These are phyloP conservation scores for Lentinus tigrinus DNA, from an alignment of 768 basidiomycete species.

Conservation along the genomic window DNA sequence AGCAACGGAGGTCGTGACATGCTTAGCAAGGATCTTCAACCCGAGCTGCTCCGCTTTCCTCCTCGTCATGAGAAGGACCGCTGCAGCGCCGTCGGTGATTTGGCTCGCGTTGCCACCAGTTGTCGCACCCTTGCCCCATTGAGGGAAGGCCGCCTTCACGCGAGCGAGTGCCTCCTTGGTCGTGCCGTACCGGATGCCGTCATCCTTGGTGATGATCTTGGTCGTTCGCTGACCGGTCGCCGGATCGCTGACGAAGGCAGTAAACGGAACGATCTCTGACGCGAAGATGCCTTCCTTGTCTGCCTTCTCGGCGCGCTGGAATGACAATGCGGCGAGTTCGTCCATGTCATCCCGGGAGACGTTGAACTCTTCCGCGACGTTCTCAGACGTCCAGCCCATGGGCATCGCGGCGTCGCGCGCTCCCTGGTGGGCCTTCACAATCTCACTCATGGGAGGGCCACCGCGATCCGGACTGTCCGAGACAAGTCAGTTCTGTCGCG, in stretches of 20 bases:
- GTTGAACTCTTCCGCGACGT: slow-evolving; percentile 73
- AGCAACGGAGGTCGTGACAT: slow-evolving; percentile 68
- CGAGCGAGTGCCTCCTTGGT: slow-evolving; percentile 63
- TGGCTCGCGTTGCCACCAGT: slow-evolving; percentile 89
- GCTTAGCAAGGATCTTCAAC: slow-evolving; percentile 72
- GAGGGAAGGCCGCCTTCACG: slow-evolving; percentile 76
- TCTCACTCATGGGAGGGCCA: slow-evolving; percentile 58
- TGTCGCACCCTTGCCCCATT: slow-evolving; percentile 72
- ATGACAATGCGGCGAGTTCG: slow-evolving; percentile 69
- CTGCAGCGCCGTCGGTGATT: slow-evolving; percentile 82
- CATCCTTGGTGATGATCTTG: slow-evolving; percentile 66
- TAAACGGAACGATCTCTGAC: slow-evolving; percentile 76
- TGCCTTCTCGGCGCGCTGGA: slow-evolving; percentile 75
- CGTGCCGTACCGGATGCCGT: slow-evolving; percentile 75
- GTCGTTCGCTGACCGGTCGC: slow-evolving; percentile 49
- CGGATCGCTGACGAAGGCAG: slow-evolving; percentile 58
- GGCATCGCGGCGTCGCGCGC: slow-evolving; percentile 64
- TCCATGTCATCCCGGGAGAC: slow-evolving; percentile 78
- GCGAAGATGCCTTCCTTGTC: slow-evolving; percentile 64
- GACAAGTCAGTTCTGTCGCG: slow-evolving; percentile 20
- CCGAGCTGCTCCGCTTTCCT: slow-evolving; percentile 75
- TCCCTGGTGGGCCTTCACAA: slow-evolving; percentile 52
- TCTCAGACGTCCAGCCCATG: slow-evolving; percentile 92
- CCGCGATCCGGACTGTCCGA: slow-evolving; percentile 59
- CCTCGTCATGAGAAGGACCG: slow-evolving; percentile 78